Evolutionary conservation across 2,329 filamentous ascomycete genomes (phyloP).

Genomic region (Microascus cirrosus): DNA sequence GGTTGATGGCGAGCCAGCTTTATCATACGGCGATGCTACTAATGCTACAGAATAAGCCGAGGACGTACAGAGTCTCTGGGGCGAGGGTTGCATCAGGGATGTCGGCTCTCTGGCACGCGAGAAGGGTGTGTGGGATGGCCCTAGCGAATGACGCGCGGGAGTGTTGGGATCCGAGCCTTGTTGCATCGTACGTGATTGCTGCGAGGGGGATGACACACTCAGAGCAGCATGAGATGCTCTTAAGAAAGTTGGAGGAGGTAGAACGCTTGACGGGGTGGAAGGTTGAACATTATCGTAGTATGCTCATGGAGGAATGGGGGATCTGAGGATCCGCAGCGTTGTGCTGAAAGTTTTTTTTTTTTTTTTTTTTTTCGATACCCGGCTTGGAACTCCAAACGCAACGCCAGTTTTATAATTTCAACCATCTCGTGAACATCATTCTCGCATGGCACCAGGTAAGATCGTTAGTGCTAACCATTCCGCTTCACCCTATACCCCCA

Average conservation of each 20-base stretch:
- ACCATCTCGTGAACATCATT: not conserved
- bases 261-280: slow-evolving; percentile 29
- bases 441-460: not conserved
- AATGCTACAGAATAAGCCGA: slow-evolving; percentile 37
- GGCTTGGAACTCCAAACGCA: not conserved
- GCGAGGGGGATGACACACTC: slow-evolving; percentile 35
- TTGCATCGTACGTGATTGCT: slow-evolving; percentile 32
- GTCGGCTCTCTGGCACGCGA: slow-evolving; percentile 36
- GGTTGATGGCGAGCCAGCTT: slow-evolving; percentile 40
- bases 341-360: not conserved
- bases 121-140: slow-evolving; percentile 35
- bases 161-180: slow-evolving; percentile 35
- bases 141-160: slow-evolving; percentile 31
- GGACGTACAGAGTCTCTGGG: slow-evolving; percentile 21
- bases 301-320: slow-evolving; percentile 3
- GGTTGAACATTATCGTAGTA: slow-evolving; percentile 8
- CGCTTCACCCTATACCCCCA: slow-evolving; percentile 24
- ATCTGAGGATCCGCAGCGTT: not conserved
- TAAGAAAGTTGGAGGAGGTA: slow-evolving; percentile 25
- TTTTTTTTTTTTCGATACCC: not conserved
- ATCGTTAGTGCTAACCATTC: slow-evolving; percentile 1
- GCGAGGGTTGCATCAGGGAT: slow-evolving; percentile 16
- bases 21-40: slow-evolving; percentile 45
- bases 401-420: too few relatives aligned
- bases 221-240: slow-evolving; percentile 30